A percentile compares a stretch with the other conserved stretches of the same genome.
Evolutionary conservation across 257 asterid genomes (phyloP).

Genomic region (Nicotiana obtusifolia): DNA sequence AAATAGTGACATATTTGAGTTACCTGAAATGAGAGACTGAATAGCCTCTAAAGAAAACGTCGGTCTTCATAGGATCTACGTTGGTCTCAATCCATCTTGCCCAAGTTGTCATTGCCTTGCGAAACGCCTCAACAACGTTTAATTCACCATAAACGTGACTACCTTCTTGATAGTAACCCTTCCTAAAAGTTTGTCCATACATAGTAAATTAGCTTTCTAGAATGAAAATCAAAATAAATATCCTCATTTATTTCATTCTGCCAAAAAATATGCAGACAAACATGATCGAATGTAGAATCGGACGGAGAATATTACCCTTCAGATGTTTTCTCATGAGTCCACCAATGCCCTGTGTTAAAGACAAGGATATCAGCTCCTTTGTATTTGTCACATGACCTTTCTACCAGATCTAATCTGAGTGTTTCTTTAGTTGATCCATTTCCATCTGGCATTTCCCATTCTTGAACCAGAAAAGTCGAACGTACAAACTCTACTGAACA

Average conservation of each 20-base stretch:
- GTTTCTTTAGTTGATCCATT: constrained; percentile 67
- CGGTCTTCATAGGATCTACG: constrained; percentile 46
- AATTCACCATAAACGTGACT: constrained; percentile 54
- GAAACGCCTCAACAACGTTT: constrained; percentile 80
- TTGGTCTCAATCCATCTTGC: constrained; percentile 74
- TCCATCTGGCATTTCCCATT: constrained; percentile 44
- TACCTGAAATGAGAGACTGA: constrained; percentile 94
- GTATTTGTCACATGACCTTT: constrained; percentile 63
- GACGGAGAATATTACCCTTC: constrained; percentile 51
- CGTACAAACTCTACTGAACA: constrained; percentile 83
- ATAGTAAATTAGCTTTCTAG: neutral
- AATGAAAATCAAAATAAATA: neutral
- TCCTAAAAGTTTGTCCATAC: constrained; percentile 38
- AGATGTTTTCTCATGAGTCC: constrained; percentile 98
- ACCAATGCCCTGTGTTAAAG: constrained; percentile 98
- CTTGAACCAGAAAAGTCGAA: constrained; percentile 84
- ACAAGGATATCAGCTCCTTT: constrained; percentile 76
- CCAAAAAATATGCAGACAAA: neutral
- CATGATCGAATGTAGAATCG: neutral
- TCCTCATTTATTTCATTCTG: neutral
- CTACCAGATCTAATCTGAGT: constrained; percentile 81
- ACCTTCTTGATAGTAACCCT: constrained; percentile 92
- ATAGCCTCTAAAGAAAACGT: constrained; percentile 79
- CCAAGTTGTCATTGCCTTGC: constrained; percentile 83
- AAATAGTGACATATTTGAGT: neutral